Evolutionary conservation across 179 eudicot species (phyloP), one percentile per base, ranked within the genome.

Genomic region (Pouteria campechiana): DNA sequence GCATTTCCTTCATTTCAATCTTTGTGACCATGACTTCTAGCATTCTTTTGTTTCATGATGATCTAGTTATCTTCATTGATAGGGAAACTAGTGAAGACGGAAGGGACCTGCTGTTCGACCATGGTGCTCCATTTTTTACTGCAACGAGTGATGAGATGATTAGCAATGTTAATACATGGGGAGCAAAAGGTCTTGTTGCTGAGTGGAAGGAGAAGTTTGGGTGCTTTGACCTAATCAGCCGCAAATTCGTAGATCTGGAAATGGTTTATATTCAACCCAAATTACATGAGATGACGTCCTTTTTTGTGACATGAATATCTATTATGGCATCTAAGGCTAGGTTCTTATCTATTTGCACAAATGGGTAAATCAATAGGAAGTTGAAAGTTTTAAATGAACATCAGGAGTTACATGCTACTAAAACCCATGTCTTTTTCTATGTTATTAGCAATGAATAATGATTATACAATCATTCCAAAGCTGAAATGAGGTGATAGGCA

Each of bases 81-180:
- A 90, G 98, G 64, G 95, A 86, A 63, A 69, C 46, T 30, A 55
- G 69, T 27, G 86, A 79, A 58, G 95, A 81, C 44, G 90, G 95
- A 30, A 74, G 69, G 44, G 84, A 79, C 56, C 52, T 90, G 49
- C 62, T 52, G 41, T 90, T 90, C 49, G 98, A 90, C 59, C 95
- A 90, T 43, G 98, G 98, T 6, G 87, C 93, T 39, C 90, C 98
- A 23, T 90, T 72, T 63, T 90, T 90, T 71, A 54, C 71, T 2
- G 73, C 63, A 35, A 57, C 59, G 23, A 66, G 82, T 48, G 44
- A 72, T 32, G 74, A 57, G 41, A 80, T 79, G 48, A 57, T 66
- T 49, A 61, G 65, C 38, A 54, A 76, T 33, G 56, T 82, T 32
- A 56, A 20, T 38, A 87, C 73, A 41, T 90, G 98, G 98, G 82